A percentile compares a stretch with the other conserved stretches of the same genome.
Conservation (phyloP, 2,329 filamentous ascomycete genomes). For the Trichoderma oligosporum region DNA sequence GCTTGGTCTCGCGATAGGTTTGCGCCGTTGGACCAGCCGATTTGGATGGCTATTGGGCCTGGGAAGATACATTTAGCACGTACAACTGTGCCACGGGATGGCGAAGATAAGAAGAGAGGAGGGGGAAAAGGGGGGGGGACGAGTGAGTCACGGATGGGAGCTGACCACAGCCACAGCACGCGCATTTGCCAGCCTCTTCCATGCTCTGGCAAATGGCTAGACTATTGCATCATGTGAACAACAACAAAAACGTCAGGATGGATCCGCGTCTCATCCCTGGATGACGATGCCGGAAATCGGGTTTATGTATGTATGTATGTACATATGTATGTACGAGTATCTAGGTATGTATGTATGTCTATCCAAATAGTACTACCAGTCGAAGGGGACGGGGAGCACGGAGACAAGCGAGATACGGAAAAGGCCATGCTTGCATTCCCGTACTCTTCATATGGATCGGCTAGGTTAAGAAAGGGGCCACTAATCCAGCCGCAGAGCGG, state of each 20-base stretch:
- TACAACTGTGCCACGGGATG: conserved; percentile 16
- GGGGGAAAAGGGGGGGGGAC: not conserved
- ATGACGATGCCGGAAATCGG: not conserved
- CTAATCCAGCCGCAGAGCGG: not conserved
- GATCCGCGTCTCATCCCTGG: not conserved
- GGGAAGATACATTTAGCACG: not conserved
- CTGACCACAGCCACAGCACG: conserved; percentile 16
- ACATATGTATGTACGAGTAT: too few species aligned
- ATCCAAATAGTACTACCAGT: too few species aligned
- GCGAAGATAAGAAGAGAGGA: conserved; percentile 2
- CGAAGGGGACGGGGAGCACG: conserved; percentile 5
- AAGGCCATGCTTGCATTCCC: conserved; percentile 17
- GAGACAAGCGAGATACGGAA: conserved; percentile 16
- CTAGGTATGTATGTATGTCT: too few species aligned
- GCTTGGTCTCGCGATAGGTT: not conserved
- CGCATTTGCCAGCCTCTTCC: conserved; percentile 7
- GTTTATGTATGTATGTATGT: too few species aligned
- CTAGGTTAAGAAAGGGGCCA: conserved; percentile 13
- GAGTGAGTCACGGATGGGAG: conserved; percentile 15
- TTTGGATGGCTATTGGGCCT: conserved; percentile 1
- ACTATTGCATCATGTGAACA: conserved; percentile 16
- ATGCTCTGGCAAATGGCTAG: not conserved
- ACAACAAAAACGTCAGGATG: not conserved
- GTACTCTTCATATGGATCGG: conserved; percentile 14
- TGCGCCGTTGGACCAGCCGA: not conserved